Evolutionary conservation across 2,329 filamentous ascomycete species (phyloP).

Genomic region (Trichoderma harzianum): DNA sequence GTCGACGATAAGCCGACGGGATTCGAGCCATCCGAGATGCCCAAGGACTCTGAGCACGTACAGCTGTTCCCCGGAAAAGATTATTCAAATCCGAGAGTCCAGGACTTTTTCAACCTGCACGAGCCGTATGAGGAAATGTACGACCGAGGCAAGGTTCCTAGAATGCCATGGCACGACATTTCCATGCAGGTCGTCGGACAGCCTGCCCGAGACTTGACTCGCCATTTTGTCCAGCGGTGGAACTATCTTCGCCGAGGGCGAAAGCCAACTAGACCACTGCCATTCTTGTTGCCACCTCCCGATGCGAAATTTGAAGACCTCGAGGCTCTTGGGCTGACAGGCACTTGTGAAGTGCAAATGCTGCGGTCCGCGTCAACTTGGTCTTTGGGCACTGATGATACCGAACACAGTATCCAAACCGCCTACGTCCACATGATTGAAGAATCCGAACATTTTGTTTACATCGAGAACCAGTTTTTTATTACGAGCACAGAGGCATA

Average conservation of each 20-base stretch:
- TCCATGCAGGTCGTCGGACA: slow-evolving; percentile 97
- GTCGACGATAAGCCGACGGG: slow-evolving; percentile 93
- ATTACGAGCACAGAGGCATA: slow-evolving; percentile 89
- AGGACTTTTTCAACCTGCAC: slow-evolving; percentile 89
- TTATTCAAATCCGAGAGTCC: slow-evolving; percentile 92
- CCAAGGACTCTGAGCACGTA: slow-evolving; percentile 88
- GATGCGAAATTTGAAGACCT: slow-evolving; percentile 86
- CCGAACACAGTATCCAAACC: slow-evolving; percentile 92
- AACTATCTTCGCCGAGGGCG: slow-evolving; percentile 92
- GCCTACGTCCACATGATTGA: slow-evolving; percentile 94
- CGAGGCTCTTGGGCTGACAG: slow-evolving; percentile 81
- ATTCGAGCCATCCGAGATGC: slow-evolving; percentile 72
- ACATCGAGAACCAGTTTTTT: slow-evolving; percentile 99
- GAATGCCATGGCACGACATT: slow-evolving; percentile 99
- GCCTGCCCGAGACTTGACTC: slow-evolving; percentile 86
- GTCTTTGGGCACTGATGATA: slow-evolving; percentile 85
- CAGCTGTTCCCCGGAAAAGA: slow-evolving; percentile 98
- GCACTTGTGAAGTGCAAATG: slow-evolving; percentile 95
- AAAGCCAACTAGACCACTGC: slow-evolving; percentile 88
- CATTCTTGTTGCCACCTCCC: slow-evolving; percentile 87
- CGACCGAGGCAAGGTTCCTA: slow-evolving; percentile 78
- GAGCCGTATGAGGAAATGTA: slow-evolving; percentile 99
- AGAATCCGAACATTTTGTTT: slow-evolving; percentile 93
- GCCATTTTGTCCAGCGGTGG: slow-evolving; percentile 97
- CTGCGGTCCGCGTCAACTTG: slow-evolving; percentile 84